A percentile compares a stretch with the other conserved stretches of the same genome.
phyloP scores from a whole-genome alignment of 164 flowering plant species.

The Echeveria elegans region DNA sequence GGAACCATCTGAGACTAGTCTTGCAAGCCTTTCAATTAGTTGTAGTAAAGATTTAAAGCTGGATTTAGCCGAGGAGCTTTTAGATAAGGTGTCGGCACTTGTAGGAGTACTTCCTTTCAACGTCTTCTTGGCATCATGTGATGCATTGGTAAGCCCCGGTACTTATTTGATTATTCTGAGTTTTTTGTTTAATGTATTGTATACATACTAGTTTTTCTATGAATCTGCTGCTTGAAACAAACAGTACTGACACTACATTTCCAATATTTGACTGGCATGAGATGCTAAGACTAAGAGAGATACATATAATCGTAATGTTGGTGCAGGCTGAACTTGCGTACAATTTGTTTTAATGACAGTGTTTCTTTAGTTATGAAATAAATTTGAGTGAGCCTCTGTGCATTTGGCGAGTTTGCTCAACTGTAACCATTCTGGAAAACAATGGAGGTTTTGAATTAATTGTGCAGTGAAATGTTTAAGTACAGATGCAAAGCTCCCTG shows the following conservation, averaged over 20 bases:
- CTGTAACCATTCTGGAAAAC: too few relatives aligned
- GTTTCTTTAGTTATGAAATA: too few relatives aligned
- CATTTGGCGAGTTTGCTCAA: too few relatives aligned
- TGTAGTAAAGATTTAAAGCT: conserved; percentile 58
- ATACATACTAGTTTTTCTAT: not conserved
- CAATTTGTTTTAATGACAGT: too few relatives aligned
- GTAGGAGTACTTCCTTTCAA: conserved; percentile 41
- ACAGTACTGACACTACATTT: not conserved
- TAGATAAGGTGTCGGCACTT: conserved; percentile 39
- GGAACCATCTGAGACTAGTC: conserved; percentile 57
- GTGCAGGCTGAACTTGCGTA: not conserved
- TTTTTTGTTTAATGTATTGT: too few relatives aligned
- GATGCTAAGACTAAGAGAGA: not conserved
- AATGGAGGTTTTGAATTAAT: too few relatives aligned
- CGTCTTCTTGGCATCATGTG: conserved; percentile 62
- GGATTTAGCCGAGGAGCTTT: conserved; percentile 63
- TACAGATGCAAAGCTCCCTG: too few relatives aligned
- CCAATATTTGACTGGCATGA: not conserved
- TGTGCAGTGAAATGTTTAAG: too few relatives aligned
- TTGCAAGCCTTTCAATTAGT: conserved; percentile 48
- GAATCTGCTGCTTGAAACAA: not conserved
- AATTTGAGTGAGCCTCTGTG: too few relatives aligned
- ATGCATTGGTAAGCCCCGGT: conserved; percentile 32
- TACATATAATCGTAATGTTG: not conserved
- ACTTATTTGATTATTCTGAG: too few relatives aligned